A percentile compares a stretch with the other conserved stretches of the same genome.
Evolutionary conservation across 371 early-diverging fungal genomes (phyloP).

Genomic region (Nematocida homosporus): DNA sequence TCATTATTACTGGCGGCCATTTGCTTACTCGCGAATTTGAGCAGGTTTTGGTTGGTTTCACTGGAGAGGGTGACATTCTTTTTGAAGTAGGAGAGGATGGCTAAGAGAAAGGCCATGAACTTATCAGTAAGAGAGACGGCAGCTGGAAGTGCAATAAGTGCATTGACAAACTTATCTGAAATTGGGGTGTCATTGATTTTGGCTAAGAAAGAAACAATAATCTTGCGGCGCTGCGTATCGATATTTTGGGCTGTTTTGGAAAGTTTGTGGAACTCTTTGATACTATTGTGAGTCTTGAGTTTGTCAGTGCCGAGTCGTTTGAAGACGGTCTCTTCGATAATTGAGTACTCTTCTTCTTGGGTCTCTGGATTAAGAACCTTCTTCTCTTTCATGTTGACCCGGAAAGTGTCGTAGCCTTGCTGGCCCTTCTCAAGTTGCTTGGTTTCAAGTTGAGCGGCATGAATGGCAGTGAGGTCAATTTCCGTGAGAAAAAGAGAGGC

Average conservation of each 20-base stretch:
- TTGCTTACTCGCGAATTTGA: conserved; percentile 8
- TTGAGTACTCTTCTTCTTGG: conserved; percentile 29
- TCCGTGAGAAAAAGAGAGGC: conserved; percentile 52
- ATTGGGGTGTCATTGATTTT: conserved; percentile 23
- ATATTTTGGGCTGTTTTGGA: conserved; percentile 39
- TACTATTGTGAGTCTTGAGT: conserved; percentile 1
- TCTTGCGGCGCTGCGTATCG: conserved; percentile 30
- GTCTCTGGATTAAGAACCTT: conserved; percentile 36
- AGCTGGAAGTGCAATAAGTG: conserved; percentile 17
- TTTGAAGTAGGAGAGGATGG: neutral
- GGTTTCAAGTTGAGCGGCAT: neutral
- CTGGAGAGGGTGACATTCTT: conserved; percentile 1
- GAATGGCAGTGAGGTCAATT: conserved; percentile 23
- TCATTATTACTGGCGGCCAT: neutral
- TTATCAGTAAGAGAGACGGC: conserved; percentile 10
- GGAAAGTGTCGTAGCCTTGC: conserved; percentile 23
- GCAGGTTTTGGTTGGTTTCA: neutral
- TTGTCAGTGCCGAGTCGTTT: conserved; percentile 9
- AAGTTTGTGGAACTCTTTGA: conserved; percentile 13
- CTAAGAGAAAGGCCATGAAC: conserved; percentile 4
- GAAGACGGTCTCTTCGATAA: conserved; percentile 37
- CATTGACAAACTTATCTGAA: conserved; percentile 14
- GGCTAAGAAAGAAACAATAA: conserved; percentile 26
- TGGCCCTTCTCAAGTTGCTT: neutral
- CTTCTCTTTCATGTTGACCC: conserved; percentile 15